Evolutionary conservation across 148 eudicot genomes (phyloP), one percentile per base, ranked within the genome.

Genomic region (Dianthus caryophyllus): DNA sequence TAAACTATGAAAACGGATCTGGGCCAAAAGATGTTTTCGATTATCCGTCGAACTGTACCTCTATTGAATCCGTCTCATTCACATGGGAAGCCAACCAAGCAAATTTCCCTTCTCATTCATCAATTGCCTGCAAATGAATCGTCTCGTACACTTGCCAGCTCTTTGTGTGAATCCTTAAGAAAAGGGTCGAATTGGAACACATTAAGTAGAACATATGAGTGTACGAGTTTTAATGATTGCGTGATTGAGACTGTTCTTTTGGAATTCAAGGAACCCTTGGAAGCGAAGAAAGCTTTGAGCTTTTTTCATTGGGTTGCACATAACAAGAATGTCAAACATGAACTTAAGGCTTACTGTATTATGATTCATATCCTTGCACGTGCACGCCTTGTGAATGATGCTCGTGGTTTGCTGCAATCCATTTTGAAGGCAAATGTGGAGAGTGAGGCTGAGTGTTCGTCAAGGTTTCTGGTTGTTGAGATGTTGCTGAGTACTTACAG

Each of bases 221-320:
- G 77, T 0, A 36, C 76, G 18, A 39, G 48, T 25, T 65, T 89
- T 31, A 78, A 69, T 66, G 65, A 74, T 61, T 27, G 79, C 36
- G 46, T 85, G 0, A 68, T 84, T 30, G 68, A 80, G 43, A 77
- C 71, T 53, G 85, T 89, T 18, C 84, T 93, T 31, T 54, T 89
- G 6, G 82, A 90, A 52, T 80, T 89, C 60, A 87, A 85, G 78
- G 82, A 89, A 66, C 95, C 96, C 33, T 25, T 60, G 0, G 83
- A 85, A 58, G 93, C 91, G 0, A 84, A 81, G 67, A 78, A 75
- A 22, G 95, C 96, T 48, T 71, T 93, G 64, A 77, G 66, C 61
- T 93, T 93, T 70, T 93, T 89, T 68, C 96, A 89, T 70, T 93
- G 98, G 98, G 83, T 86, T 61, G 79, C 96, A 0, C 82, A 76